phyloP scores from a whole-genome alignment of 306 rosid species.

The Corylus heterophylla region DNA sequence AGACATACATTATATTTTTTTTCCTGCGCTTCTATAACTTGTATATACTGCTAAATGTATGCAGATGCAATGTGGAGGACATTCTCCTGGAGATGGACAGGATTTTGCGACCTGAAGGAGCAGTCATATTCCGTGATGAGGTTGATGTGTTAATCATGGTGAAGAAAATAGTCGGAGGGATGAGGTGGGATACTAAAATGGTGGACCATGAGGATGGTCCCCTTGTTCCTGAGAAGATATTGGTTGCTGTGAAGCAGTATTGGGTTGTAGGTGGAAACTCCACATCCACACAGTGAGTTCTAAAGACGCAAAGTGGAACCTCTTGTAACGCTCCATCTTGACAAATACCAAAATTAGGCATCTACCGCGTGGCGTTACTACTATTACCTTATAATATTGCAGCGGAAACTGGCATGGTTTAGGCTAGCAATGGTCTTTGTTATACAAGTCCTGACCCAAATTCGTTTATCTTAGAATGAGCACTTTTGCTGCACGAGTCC shows the following conservation, averaged over 20 bases:
- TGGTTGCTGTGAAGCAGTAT: constrained; percentile 90
- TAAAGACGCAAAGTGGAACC: constrained; percentile 13
- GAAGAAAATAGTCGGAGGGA: constrained; percentile 76
- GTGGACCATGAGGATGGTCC: constrained; percentile 98
- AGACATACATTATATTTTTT: neutral
- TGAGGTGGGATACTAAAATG: constrained; percentile 92
- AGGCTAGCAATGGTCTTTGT: constrained; percentile 23
- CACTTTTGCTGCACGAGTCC: constrained; percentile 35
- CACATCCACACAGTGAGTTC: constrained; percentile 51
- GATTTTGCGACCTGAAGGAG: constrained; percentile 90
- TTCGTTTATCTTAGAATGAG: constrained; percentile 30
- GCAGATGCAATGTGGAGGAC: constrained; percentile 82
- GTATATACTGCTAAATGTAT: neutral
- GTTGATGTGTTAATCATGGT: constrained; percentile 70
- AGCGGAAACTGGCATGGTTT: constrained; percentile 1
- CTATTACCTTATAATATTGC: too few relatives aligned
- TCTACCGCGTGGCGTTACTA: too few relatives aligned
- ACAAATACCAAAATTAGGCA: too few relatives aligned
- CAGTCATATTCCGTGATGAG: constrained; percentile 85
- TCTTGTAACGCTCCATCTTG: neutral
- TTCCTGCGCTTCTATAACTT: constrained; percentile 4
- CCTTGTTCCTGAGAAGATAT: constrained; percentile 82
- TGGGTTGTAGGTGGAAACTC: constrained; percentile 79
- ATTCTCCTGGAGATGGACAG: constrained; percentile 97
- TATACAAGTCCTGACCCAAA: constrained; percentile 27